Evolutionary conservation across 495 filamentous ascomycete genomes (phyloP), one percentile per base, ranked within the genome.

Genomic region (Bacidia gigantensis): DNA sequence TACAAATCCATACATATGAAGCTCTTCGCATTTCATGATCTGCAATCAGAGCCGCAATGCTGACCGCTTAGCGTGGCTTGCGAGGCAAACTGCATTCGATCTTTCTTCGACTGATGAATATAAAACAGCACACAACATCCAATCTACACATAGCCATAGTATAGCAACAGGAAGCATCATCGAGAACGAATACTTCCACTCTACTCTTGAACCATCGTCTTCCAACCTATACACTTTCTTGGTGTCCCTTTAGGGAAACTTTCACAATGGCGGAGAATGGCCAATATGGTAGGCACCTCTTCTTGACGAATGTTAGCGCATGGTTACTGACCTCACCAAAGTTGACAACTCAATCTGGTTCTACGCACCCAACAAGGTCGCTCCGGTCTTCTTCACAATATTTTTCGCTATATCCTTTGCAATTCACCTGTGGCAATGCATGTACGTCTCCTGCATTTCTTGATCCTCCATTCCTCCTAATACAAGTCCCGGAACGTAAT

Each of bases 331-430:
- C 41, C 9, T 18, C 17, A 7, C 7, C 41, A n/a, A 35, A 44
- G 41, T 44, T 17, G 41, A 44, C 7, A 17, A 22, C 17, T 44
- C 41, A 44, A 50, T 55, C 39, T 87, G 77, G 74, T 80, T 78
- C 62, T 87, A 86, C 66, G 82, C 80, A 17, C 84, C 84, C 0
- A 86, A 84, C 59, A 83, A 86, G 64, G 82, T 72, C 2, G 82
- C 82, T 1, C 77, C 83, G 0, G 72, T 86, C 26, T 76, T 80
- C 49, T 86, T 84, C 57, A 74, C 79, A 9, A 64, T 82, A 20
- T 72, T 84, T 3, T 89, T 84, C 61, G 62, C 72, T 1, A 55
- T 73, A 0, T 84, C 81, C 2, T 80, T 78, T 0, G 29, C 63
- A 9, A 62, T 71, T 11, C 83, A 87, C 59, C 57, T 67, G 20